A percentile compares a stretch with the other conserved stretches of the same genome.
These are phyloP conservation scores for Wickerhamiella slavikovae DNA, from an alignment of 805 yeast species.

Conservation along the genomic window DNA sequence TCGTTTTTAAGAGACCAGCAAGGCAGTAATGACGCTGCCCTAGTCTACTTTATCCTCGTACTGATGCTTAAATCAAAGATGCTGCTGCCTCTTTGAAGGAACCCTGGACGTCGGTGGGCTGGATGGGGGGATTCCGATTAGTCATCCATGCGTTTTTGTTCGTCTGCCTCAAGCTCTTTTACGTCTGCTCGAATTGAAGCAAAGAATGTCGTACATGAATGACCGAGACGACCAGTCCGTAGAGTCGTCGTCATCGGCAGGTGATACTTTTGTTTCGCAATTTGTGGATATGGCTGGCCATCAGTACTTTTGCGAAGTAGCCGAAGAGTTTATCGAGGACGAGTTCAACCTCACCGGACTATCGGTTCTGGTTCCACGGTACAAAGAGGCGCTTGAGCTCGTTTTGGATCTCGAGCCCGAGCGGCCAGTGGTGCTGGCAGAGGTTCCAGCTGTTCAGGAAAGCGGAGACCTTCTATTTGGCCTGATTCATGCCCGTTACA, in stretches of 20 bases:
- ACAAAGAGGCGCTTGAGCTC: conserved; percentile 77
- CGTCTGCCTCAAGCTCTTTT: too few relatives aligned
- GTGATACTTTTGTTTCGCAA: conserved; percentile 45
- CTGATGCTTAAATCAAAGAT: too few relatives aligned
- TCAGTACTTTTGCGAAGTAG: conserved; percentile 80
- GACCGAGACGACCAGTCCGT: background rate
- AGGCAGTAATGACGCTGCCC: too few relatives aligned
- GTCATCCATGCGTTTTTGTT: too few relatives aligned
- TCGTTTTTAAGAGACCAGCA: too few relatives aligned
- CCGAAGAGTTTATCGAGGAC: conserved; percentile 85
- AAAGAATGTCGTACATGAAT: background rate
- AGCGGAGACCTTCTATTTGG: conserved; percentile 88
- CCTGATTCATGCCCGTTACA: conserved; percentile 79
- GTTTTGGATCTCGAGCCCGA: conserved; percentile 65
- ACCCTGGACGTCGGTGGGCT: too few relatives aligned
- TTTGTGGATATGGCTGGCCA: conserved; percentile 65
- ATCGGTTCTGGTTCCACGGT: conserved; percentile 66
- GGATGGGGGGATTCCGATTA: too few relatives aligned
- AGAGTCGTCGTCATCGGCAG: conserved; percentile 4
- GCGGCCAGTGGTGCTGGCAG: conserved; percentile 34
- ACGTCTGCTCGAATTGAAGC: too few relatives aligned
- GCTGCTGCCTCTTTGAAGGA: too few relatives aligned
- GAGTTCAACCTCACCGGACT: conserved; percentile 91
- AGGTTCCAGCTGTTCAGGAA: conserved; percentile 60
- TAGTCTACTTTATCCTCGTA: too few relatives aligned